phyloP scores from a whole-genome alignment of 164 flowering plant species.

The Dillenia turbinata region DNA sequence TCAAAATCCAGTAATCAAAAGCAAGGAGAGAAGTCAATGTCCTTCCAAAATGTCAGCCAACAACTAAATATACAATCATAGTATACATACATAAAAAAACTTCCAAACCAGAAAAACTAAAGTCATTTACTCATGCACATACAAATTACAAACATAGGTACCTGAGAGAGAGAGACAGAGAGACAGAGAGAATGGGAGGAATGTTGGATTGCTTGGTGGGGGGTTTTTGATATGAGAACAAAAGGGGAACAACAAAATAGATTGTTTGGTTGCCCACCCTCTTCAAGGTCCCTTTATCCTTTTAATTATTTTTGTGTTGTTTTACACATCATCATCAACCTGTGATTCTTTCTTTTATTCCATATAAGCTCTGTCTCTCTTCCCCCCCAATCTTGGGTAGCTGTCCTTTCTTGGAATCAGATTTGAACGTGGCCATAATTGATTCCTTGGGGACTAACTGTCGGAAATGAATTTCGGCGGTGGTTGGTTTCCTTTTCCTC shows the following conservation, averaged over 20 bases:
- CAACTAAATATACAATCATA: too few relatives aligned
- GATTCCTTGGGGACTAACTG: background rate
- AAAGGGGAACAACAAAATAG: slow-evolving; percentile 17
- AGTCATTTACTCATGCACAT: too few relatives aligned
- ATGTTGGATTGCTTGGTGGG: slow-evolving; percentile 2
- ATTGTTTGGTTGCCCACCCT: slow-evolving; percentile 20
- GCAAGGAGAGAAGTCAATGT: too few relatives aligned
- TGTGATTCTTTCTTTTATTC: slow-evolving; percentile 8
- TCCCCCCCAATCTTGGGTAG: slow-evolving; percentile 30
- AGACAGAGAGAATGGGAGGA: slow-evolving; percentile 11
- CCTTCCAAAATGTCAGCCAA: too few relatives aligned
- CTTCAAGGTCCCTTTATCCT: background rate
- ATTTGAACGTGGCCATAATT: slow-evolving; percentile 13
- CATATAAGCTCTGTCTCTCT: slow-evolving; percentile 21
- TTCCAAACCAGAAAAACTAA: too few relatives aligned
- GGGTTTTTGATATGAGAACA: slow-evolving; percentile 27
- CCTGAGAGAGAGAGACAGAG: too few relatives aligned
- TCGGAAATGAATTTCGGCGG: slow-evolving; percentile 19
- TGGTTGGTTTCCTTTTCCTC: background rate
- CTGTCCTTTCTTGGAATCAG: slow-evolving; percentile 39
- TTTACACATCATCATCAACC: background rate
- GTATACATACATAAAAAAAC: too few relatives aligned
- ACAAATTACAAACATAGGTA: too few relatives aligned
- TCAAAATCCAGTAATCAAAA: too few relatives aligned
- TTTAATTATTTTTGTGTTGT: slow-evolving; percentile 7